Conservation (phyloP, 2,329 filamentous ascomycete species). For the Exserohilum rostratum region DNA sequence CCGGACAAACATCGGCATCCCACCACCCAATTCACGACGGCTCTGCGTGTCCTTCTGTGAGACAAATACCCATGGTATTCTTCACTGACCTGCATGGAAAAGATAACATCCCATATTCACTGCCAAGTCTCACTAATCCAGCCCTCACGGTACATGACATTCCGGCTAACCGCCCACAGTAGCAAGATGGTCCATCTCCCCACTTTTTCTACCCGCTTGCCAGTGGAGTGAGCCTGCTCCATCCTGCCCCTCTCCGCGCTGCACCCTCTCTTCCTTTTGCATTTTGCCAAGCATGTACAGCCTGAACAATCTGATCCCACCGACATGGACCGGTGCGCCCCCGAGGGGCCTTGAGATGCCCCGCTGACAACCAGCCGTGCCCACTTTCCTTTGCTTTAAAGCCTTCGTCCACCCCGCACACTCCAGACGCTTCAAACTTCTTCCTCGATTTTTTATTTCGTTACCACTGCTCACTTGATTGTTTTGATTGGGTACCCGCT, state of each 20-base stretch:
- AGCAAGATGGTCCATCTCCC: slow-evolving; percentile 25
- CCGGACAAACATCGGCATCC: neutral
- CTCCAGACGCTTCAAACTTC: slow-evolving; percentile 9
- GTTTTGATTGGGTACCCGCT: slow-evolving; percentile 1
- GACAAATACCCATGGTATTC: neutral
- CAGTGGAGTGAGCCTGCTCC: slow-evolving; percentile 16
- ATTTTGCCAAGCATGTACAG: slow-evolving; percentile 28
- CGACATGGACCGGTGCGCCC: slow-evolving; percentile 8
- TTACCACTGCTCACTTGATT: neutral
- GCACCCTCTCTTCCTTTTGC: slow-evolving; percentile 15
- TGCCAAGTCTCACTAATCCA: slow-evolving; percentile 33
- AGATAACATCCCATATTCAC: slow-evolving; percentile 20
- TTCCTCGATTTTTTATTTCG: neutral
- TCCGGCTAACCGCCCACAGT: slow-evolving; percentile 31
- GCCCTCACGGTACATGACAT: slow-evolving; percentile 21
- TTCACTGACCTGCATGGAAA: slow-evolving; percentile 11
- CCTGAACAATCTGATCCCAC: slow-evolving; percentile 17
- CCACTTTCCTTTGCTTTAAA: slow-evolving; percentile 29
- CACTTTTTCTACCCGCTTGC: slow-evolving; percentile 33
- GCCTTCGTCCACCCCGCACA: slow-evolving; percentile 16
- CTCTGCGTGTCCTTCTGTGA: neutral
- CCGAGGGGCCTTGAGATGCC: slow-evolving; percentile 12
- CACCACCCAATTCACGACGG: neutral
- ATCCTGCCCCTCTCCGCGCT: slow-evolving; percentile 14
- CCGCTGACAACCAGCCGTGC: slow-evolving; percentile 17